Conservation (phyloP, 2,329 filamentous ascomycete genomes). For the Cryphonectria carpinicola region DNA sequence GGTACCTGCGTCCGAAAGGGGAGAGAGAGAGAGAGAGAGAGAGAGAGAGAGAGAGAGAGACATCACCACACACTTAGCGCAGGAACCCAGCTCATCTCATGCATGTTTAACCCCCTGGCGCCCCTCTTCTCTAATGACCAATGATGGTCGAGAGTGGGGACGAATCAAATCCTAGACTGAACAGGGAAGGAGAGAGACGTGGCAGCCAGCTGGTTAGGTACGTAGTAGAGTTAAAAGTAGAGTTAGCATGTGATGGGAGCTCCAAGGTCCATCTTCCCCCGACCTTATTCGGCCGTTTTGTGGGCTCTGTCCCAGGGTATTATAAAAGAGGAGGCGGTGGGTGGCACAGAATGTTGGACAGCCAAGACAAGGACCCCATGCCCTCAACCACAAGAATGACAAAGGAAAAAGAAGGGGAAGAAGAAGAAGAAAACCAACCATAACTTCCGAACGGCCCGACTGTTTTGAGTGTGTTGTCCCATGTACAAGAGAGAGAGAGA, state of each 20-base stretch:
- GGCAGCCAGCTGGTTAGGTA: slow-evolving; percentile 2
- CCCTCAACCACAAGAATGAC: not conserved
- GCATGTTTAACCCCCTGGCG: not conserved
- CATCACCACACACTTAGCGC: not conserved
- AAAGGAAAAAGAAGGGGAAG: not conserved
- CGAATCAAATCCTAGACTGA: slow-evolving; percentile 15
- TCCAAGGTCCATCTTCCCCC: not conserved
- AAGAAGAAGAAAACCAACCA: not conserved
- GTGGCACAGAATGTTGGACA: not conserved
- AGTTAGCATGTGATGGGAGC: not conserved
- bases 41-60: not conserved
- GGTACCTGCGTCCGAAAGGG: slow-evolving; percentile 23
- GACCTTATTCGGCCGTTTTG: not conserved
- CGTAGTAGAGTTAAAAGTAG: not conserved
- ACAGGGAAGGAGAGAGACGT: slow-evolving; percentile 8
- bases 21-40: not conserved
- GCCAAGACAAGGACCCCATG: not conserved
- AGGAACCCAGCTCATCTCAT: slow-evolving; percentile 5
- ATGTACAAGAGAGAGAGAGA: not conserved
- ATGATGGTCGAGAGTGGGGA: slow-evolving; percentile 7
- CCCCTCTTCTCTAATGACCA: slow-evolving; percentile 16
- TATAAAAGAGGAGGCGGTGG: not conserved
- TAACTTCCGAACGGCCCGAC: not conserved
- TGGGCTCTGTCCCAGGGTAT: not conserved
- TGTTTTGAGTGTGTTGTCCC: not conserved